Base-by-base conservation (phyloP, 2,329 filamentous ascomycete species). In the Tolypocladium inflatum region DNA sequence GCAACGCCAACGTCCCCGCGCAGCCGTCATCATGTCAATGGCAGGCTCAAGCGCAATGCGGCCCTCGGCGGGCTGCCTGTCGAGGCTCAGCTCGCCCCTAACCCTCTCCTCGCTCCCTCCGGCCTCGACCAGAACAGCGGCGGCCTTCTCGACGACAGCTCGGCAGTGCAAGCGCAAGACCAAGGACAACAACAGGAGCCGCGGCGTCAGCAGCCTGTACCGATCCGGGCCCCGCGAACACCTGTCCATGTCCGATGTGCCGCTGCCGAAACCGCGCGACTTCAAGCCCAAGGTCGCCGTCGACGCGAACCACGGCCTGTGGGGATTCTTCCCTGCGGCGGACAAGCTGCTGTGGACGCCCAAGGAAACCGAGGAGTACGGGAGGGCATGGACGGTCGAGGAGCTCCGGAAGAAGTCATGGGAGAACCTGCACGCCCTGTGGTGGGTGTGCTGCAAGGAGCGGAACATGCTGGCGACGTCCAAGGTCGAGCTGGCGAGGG, bases 391-490 rank as follows among this genome's bases (percentile, higher is more conserved):
- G 94, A 85, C 82, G 13, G 85, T 89, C 9, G 84, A 90, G 74
- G 94, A 99, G 77, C 79, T 99, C 67, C 83, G 92, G 62, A 80
- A 83, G 62, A 97, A 97, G 76, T 91, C 88, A 62, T 99, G 91
- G 90, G 90, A 96, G 61, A 92, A 97, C 72, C 76, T 99, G 66
- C 92, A 97, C 73, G 79, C 80, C 61, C 80, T 99, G 68, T 99
- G 93, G 91, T 99, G 92, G 91, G 83, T 91, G 57, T 97, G 94
- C 71, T 82, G 88, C 60, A 91, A 90, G 76, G 94, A 99, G 77
- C 81, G 89, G 67, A 99, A 99, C 75, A 84, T 90, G 64, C 84
- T 97, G 65, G 80, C 85, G n/a, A 97, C 95, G 37, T 86, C 88
- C 64, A 79, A 80, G 56, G 73, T 80, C 58, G 91, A 96, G 77